Percentiles rank a stretch among this genome's conserved stretches.
These are phyloP conservation scores for Paecilomyces sp. DNA, from an alignment of 2,329 filamentous ascomycete species.

Conservation along the genomic window DNA sequence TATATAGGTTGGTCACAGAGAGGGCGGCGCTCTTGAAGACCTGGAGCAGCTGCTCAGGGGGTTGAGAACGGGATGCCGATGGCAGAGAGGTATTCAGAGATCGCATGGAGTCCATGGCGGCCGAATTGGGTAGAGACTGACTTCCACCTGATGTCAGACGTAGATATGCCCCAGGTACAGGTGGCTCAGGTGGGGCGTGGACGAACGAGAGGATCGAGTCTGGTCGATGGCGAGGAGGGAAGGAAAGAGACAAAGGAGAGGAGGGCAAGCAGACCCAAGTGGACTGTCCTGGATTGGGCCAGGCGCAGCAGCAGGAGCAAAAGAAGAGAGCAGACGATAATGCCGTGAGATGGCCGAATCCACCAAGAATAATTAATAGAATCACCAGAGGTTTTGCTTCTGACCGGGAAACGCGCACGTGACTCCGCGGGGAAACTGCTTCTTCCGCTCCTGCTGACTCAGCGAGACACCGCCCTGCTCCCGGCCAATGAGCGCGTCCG, in stretches of 20 bases:
- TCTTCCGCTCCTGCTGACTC: constrained; percentile 18
- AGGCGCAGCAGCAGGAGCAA: too few relatives aligned
- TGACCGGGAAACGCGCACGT: constrained; percentile 28
- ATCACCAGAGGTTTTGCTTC: neutral
- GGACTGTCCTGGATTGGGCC: too few relatives aligned
- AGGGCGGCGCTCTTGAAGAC: constrained; percentile 89
- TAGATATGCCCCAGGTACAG: neutral
- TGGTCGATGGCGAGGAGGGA: constrained; percentile 4
- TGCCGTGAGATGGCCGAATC: neutral
- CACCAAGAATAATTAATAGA: neutral
- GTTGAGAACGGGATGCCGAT: constrained; percentile 41
- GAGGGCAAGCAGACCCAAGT: neutral
- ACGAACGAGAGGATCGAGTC: constrained; percentile 5
- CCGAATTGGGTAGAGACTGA: neutral
- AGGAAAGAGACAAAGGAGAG: constrained; percentile 5
- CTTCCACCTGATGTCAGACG: neutral
- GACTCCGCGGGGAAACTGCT: constrained; percentile 25
- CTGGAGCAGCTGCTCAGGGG: constrained; percentile 60
- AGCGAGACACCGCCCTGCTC: constrained; percentile 6
- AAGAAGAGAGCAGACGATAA: too few relatives aligned
- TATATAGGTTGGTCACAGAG: constrained; percentile 94
- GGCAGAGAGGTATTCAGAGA: constrained; percentile 57
- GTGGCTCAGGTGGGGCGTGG: constrained; percentile 3
- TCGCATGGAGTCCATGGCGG: constrained; percentile 57
- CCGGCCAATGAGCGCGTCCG: constrained; percentile 30